Base-by-base conservation (phyloP, 768 basidiomycete species). In the Boletus sensibilis region DNA sequence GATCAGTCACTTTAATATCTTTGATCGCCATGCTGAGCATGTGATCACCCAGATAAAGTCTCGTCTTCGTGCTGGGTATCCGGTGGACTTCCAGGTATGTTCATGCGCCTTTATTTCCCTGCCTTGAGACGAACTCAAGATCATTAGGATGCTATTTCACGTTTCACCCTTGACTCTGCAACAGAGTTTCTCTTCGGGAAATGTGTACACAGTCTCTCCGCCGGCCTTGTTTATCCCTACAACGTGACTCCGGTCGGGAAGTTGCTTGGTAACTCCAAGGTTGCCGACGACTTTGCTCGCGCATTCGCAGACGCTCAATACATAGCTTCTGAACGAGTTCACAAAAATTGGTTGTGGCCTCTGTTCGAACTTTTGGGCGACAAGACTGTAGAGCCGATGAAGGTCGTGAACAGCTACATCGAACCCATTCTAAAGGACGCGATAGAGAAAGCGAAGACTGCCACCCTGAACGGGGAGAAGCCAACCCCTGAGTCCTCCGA, bases 131-230 rank as follows among this genome's bases (percentile, higher is more conserved):
- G 41, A 39, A 21, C 35, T 29, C 41, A 11, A 45, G 25, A 40
- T 35, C 25, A 25, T 14, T 54, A 83, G 79, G 85, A 85, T 61
- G 69, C 84, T 4, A 79, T 85, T 64, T 79, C 77, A 3, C 78
- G 84, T 2, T 87, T 86, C 64, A 86, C 86, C 0, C 78, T 88
- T 23, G 87, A 88, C 70, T 78, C 83, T 2, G 84, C 85, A 2
- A 81, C 84, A 0, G 84, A 86, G 53, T 86, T 86, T 63, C 76
- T 88, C 35, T 86, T 87, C 52, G 85, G 85, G 3, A 73, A 72
- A 49, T 81, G 80, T 60, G 81, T 86, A 3, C 69, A 85, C 55
- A 78, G 75, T 55, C 79, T 87, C 33, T 68, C 74, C 4, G 76
- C 77, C 3, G 75, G 74, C 14, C 71, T 87, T 14, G 82, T 82